A percentile compares a stretch with the other conserved stretches of the same genome.
Conservation (phyloP, 2,329 filamentous ascomycete genomes). For the Periconia sp. region DNA sequence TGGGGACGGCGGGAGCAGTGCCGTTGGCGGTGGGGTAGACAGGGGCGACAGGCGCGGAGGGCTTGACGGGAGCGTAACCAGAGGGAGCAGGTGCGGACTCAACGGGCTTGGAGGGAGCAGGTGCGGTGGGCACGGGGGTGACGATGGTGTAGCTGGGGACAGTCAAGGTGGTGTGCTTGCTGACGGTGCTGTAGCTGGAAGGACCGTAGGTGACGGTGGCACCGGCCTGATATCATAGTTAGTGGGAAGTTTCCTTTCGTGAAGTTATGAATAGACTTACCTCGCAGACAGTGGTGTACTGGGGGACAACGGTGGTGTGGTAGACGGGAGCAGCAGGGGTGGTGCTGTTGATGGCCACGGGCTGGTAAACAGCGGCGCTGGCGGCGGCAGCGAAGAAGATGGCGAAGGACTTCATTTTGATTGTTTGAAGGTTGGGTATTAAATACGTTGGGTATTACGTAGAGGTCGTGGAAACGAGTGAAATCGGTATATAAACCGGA, state of each 20-base stretch:
- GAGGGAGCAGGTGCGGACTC: slow-evolving; percentile 1
- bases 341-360: slow-evolving; percentile 20
- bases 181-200: slow-evolving; percentile 36
- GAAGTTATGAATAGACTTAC: slow-evolving; percentile 2
- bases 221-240: slow-evolving; percentile 27
- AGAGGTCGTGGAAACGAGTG: slow-evolving; percentile 43
- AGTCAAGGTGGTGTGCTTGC: slow-evolving; percentile 33
- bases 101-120: slow-evolving; percentile 3
- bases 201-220: slow-evolving; percentile 28
- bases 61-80: slow-evolving; percentile 4
- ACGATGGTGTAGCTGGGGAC: slow-evolving; percentile 31
- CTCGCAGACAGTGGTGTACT: slow-evolving; percentile 25
- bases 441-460: slow-evolving; percentile 39
- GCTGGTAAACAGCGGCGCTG: slow-evolving; percentile 12
- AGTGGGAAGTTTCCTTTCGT: slow-evolving; percentile 9
- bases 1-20: slow-evolving; percentile 19
- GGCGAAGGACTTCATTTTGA: slow-evolving; percentile 45
- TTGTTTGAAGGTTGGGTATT: slow-evolving; percentile 27
- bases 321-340: slow-evolving; percentile 23
- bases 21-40: slow-evolving; percentile 22
- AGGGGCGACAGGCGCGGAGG: slow-evolving; percentile 7
- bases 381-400: slow-evolving; percentile 34
- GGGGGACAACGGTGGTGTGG: slow-evolving; percentile 30
- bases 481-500: slow-evolving; percentile 41
- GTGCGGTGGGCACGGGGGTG: slow-evolving; percentile 10